Evolutionary conservation across 2,329 filamentous ascomycete genomes (phyloP).

Genomic region (Pestalotiopsis sp.): DNA sequence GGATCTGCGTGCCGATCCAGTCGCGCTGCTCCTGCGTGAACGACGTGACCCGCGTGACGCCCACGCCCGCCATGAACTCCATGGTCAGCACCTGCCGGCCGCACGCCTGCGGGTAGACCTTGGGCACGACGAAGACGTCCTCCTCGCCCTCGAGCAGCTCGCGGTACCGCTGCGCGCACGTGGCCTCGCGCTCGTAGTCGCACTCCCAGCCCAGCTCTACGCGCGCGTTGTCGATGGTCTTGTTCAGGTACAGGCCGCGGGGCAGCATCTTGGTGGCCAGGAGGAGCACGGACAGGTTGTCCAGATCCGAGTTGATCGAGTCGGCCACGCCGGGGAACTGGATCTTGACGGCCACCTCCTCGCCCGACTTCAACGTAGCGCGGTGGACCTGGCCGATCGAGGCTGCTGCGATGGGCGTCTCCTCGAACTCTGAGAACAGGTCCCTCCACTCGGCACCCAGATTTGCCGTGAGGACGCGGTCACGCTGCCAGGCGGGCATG

Average conservation of each 20-base stretch:
- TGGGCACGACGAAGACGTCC: slow-evolving; percentile 77
- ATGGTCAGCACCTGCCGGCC: slow-evolving; percentile 90
- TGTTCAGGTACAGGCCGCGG: slow-evolving; percentile 90
- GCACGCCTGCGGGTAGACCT: slow-evolving; percentile 76
- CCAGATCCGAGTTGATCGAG: slow-evolving; percentile 95
- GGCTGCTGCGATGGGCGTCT: slow-evolving; percentile 89
- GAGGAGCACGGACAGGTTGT: slow-evolving; percentile 87
- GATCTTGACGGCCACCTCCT: slow-evolving; percentile 89
- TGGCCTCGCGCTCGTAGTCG: slow-evolving; percentile 88
- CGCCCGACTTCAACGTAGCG: slow-evolving; percentile 74
- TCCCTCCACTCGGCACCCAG: slow-evolving; percentile 84
- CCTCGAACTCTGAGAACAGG: slow-evolving; percentile 82
- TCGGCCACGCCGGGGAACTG: slow-evolving; percentile 96
- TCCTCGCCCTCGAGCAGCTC: slow-evolving; percentile 75
- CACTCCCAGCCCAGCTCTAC: slow-evolving; percentile 96
- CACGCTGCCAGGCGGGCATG: slow-evolving; percentile 92
- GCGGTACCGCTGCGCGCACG: slow-evolving; percentile 76
- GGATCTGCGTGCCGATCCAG: slow-evolving; percentile 94
- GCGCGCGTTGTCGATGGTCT: slow-evolving; percentile 94
- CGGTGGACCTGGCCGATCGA: slow-evolving; percentile 97
- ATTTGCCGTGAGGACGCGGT: slow-evolving; percentile 78
- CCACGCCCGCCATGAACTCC: slow-evolving; percentile 84
- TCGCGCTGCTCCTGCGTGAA: slow-evolving; percentile 85
- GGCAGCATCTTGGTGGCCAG: slow-evolving; percentile 89
- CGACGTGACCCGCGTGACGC: slow-evolving; percentile 77